Conservation (phyloP, 768 basidiomycete species). For the Termitomyces sp. region DNA sequence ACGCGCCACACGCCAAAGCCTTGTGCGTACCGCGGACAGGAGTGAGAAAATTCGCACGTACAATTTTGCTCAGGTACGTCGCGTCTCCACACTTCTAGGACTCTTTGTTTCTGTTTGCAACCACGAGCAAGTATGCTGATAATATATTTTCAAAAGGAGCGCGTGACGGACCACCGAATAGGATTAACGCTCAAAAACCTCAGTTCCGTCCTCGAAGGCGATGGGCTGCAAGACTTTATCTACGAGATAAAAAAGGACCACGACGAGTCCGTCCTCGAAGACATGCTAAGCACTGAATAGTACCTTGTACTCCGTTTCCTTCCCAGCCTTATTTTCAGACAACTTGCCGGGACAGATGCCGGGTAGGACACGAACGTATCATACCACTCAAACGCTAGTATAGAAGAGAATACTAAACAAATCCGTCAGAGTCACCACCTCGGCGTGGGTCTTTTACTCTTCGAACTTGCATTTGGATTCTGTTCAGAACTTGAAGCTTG, state of each 20-base stretch:
- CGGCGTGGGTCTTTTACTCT: background rate
- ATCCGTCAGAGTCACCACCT: background rate
- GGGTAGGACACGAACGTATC: background rate
- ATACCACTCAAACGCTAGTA: background rate
- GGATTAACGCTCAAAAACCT: conserved; percentile 72
- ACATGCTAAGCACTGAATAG: conserved; percentile 9
- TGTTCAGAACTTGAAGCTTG: background rate
- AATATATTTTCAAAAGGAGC: conserved; percentile 48
- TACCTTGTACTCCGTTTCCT: background rate
- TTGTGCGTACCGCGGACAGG: conserved; percentile 80
- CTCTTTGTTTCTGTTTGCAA: background rate
- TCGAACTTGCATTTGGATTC: background rate
- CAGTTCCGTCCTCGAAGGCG: conserved; percentile 60
- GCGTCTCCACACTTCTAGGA: background rate
- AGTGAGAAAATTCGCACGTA: conserved; percentile 97
- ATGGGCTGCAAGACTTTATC: conserved; percentile 55
- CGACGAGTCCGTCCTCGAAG: conserved; percentile 34
- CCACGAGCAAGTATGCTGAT: background rate
- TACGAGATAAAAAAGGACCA: conserved; percentile 53
- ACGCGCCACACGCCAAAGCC: conserved; percentile 62
- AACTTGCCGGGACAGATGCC: background rate
- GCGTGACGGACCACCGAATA: conserved; percentile 91
- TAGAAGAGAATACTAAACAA: background rate
- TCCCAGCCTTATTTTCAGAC: background rate
- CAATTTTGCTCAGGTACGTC: conserved; percentile 78